Base-by-base conservation (phyloP, 495 filamentous ascomycete species). In the Arthonia radiata region DNA sequence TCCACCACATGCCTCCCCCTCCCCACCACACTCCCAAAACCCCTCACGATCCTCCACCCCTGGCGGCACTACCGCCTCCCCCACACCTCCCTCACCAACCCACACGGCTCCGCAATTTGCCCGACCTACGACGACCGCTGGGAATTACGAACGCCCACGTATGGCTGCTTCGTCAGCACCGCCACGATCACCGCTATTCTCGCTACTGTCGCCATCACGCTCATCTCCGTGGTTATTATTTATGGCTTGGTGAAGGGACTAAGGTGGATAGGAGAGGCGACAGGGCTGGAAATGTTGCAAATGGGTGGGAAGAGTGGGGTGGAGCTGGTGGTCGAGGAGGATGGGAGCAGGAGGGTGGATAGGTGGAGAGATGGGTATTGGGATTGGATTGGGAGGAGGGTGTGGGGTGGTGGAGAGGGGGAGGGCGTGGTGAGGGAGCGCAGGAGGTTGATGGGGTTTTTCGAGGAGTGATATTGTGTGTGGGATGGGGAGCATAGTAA, bases 61-160 rank as follows among this genome's bases (percentile, higher is more conserved):
- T 11, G 19, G 6, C 7, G 19, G 7, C 19, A 7, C 19, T 22
- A n/a, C n/a, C n/a, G n/a, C 11, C 19, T 22, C 19, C 19, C 6
- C 19, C 7, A 11, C 19, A 22, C 11, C 19, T 11, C 7, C 11
- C 19, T 7, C 19, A 6, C 19, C 11, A 7, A 11, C 7, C 19
- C 19, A 22, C 7, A 6, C 6, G 6, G 7, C 11, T 6, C 6
- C 19, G 19, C 19, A 6, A 22, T 22, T 7, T 22, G 19, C 19
- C 19, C 19, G 11, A 22, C 19, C 19, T 22, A 22, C 19, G 19
- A 22, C 11, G 19, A 22, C 19, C 19, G 19, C 19, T 22, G 19
- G 19, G 19, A 22, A 7, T 22, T 22, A 11, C 19, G 19, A 7
- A 22, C 19, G 11, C 19, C 7, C 6, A 22, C 19, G 7, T 11